Conservation (phyloP, 2,329 filamentous ascomycete species). For the Aureobasidium sp. region DNA sequence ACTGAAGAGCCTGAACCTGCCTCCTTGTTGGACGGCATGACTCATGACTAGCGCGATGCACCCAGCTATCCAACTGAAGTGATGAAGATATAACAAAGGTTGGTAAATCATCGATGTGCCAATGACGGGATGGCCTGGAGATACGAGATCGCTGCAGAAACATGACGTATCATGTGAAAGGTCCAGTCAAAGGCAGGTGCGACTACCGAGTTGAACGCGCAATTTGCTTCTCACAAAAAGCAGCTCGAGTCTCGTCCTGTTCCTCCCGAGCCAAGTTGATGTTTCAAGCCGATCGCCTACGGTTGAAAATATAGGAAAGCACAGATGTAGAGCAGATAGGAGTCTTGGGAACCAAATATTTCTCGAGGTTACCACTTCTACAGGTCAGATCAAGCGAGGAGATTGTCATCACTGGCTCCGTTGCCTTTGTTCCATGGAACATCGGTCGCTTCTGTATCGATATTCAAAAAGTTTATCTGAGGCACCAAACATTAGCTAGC, state of each 20-base stretch:
- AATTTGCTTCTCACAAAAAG: neutral
- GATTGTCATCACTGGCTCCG: neutral
- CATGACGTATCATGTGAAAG: neutral
- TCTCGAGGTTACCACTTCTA: neutral
- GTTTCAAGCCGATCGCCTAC: neutral
- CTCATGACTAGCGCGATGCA: neutral
- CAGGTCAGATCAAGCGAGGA: neutral
- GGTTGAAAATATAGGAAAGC: neutral
- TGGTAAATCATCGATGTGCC: neutral
- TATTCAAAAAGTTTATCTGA: slow-evolving; percentile 18
- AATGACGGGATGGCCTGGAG: neutral
- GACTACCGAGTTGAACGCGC: neutral
- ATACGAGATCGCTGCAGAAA: neutral
- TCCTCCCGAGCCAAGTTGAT: neutral
- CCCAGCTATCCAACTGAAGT: neutral
- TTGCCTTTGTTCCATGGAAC: slow-evolving; percentile 9
- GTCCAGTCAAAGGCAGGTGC: neutral
- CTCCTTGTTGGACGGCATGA: slow-evolving; percentile 8
- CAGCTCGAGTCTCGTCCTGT: neutral
- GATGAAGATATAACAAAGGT: neutral
- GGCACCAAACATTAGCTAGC: neutral
- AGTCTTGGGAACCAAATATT: neutral
- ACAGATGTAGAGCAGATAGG: neutral
- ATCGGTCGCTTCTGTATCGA: slow-evolving; percentile 15
- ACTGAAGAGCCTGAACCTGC: neutral